Base-by-base conservation (phyloP, 768 basidiomycete genomes). In the Suillus weaverae region DNA sequence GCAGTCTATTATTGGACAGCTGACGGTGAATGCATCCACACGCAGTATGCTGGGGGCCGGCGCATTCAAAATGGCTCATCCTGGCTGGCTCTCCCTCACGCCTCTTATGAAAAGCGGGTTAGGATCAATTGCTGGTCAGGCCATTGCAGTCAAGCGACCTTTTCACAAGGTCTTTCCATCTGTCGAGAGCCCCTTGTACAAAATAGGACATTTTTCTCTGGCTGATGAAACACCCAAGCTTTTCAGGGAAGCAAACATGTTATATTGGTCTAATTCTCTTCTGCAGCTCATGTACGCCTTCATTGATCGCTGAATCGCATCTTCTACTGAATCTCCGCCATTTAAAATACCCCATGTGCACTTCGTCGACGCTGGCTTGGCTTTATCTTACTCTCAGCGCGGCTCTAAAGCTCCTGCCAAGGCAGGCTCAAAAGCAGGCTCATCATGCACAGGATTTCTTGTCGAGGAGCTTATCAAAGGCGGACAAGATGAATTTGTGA, bases 191-290 rank as follows among this genome's bases (percentile, higher is more conserved):
- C 41, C 16, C 16, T 41, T 41, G 41, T 41, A 41, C 41, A 41
- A 41, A 41, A 41, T 41, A 18, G 41, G 41, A 41, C 5, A 2
- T 41, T 41, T 18, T 18, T 18, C 41, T 41, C 41, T 41, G 41
- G 41, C 41, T 32, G 55, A 64, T 1, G 54, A 67, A 32, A 22
- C 22, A 10, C 35, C 56, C 20, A 62, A 56, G 22, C 62, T 67
- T 22, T 64, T 35, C n/a, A 20, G 36, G 36, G 64, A 68, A 59
- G 67, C 57, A 0, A 68, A 68, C 20, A 5, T 64, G 14, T 51
- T 64, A 10, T 68, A 62, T 32, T 69, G 68, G 65, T 65, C 65
- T 3, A 64, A 66, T n/a, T 44, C 63, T 1, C 51, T 69, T 1
- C 43, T 69, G 26, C 43, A 60, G n/a, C 44, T 67, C 35, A 66